Base-by-base conservation (phyloP, 2,329 filamentous ascomycete species). In the Beauveria caledonica region DNA sequence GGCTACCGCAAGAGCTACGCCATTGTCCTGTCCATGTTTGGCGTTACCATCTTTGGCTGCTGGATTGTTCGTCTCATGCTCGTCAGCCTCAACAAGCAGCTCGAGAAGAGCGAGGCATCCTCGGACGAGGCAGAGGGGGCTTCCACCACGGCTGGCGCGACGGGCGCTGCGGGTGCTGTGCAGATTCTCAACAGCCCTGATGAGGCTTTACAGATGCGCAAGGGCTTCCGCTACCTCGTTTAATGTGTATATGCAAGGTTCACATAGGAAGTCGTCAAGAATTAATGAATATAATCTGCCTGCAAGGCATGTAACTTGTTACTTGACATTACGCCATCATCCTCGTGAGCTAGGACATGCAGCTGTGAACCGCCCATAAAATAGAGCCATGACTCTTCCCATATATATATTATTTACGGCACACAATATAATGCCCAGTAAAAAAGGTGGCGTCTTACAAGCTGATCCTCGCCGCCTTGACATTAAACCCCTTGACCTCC, bases 1-100 rank as follows among this genome's bases (percentile, higher is more conserved):
- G 85, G 85, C 0, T 87, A 78, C 74, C 78, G 84, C 64, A 80
- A 83, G 73, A 86, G 82, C 63, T 87, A 87, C 66, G 84, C 82
- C 4, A 84, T 87, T 60, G 85, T 87, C 5, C 78, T 80, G 15
- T 76, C 82, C 67, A 87, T 87, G 84, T 87, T 86, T 66, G 82
- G 81, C 3, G 65, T 84, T 45, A 82, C 84, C 0, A 79, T 85
- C 36, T 40, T 76, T 0, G 82, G 82, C 5, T 85, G 79, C 69
- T 75, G 71, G 56, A 61, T 71, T 36, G 79, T 84, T 73, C 74
- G 77, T 21, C 61, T 73, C 64, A 76, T 82, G 60, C 73, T 84
- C 5, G 60, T 68, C 6, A 68, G 72, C 59, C 67, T 80, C 63
- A 82, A 82, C 71, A 74, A 71, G 66, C 73, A 78, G 72, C 69